Evolutionary conservation across 1,284 basidiomycete genomes (phyloP).

Genomic region (Naganishia liquefaciens): DNA sequence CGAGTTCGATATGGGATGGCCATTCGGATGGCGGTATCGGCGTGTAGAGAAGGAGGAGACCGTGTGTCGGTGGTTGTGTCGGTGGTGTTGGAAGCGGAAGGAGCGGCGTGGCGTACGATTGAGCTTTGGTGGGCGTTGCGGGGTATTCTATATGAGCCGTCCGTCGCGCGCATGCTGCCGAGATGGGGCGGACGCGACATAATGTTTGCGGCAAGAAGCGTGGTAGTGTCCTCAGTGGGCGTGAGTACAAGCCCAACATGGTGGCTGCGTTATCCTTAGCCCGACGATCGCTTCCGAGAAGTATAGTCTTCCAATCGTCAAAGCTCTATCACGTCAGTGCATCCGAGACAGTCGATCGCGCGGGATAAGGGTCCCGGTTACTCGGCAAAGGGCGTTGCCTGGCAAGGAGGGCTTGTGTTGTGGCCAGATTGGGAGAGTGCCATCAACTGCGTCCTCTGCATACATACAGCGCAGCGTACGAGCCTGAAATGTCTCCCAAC

Average conservation of each 20-base stretch:
- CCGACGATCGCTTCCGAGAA: too few species aligned
- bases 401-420: not conserved
- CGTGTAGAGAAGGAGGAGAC: slow-evolving; percentile 43
- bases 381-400: not conserved
- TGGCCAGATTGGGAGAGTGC: not conserved
- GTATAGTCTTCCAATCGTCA: not conserved
- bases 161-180: not conserved
- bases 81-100: slow-evolving; percentile 33
- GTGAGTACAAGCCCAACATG: too few species aligned
- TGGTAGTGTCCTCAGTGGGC: too few species aligned
- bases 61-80: slow-evolving; percentile 37
- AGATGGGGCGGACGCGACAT: not conserved
- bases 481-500: not conserved
- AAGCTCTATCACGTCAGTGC: not conserved
- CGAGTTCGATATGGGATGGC: slow-evolving; percentile 47
- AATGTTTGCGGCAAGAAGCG: too few species aligned
- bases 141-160: slow-evolving; percentile 11
- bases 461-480: not conserved
- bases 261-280: too few species aligned
- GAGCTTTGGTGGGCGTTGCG: slow-evolving; percentile 7
- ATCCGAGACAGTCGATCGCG: slow-evolving; percentile 18
- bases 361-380: not conserved
- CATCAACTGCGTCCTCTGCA: too few species aligned
- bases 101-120: slow-evolving; percentile 19
- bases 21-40: slow-evolving; percentile 44